phyloP scores from a whole-genome alignment of 2,329 filamentous ascomycete species.

The Diaporthe sp. region DNA sequence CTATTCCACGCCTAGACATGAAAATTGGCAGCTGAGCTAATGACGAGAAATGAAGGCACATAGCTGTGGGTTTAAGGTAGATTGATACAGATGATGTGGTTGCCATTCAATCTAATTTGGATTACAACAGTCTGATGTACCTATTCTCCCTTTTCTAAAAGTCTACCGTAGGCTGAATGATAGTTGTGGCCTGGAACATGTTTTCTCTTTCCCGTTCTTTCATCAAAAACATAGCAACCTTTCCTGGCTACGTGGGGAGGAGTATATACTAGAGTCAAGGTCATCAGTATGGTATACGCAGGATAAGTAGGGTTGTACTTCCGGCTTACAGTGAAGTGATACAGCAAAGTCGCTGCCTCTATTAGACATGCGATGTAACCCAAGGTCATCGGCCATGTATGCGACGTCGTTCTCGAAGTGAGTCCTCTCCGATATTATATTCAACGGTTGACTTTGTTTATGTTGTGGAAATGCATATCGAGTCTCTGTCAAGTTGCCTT shows the following conservation, averaged over 20 bases:
- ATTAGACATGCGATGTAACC: not conserved
- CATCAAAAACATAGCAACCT: not conserved
- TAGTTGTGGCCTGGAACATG: not conserved
- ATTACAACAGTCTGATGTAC: not conserved
- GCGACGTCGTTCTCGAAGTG: not conserved
- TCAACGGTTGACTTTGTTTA: not conserved
- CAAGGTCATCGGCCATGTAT: not conserved
- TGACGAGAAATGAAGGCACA: not conserved
- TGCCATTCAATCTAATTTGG: not conserved
- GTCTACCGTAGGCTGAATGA: not conserved
- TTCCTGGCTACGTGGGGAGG: not conserved
- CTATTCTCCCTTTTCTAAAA: not conserved
- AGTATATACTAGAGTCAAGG: not conserved
- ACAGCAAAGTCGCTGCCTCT: not conserved
- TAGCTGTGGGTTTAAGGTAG: not conserved
- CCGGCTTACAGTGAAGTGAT: not conserved
- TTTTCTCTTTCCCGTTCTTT: not conserved
- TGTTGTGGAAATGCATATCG: not conserved
- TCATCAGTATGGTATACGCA: not conserved
- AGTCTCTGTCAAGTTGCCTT: not conserved
- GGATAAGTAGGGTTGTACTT: not conserved
- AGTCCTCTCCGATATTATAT: not conserved
- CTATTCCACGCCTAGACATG: not conserved
- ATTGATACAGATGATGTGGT: not conserved
- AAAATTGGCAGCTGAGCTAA: not conserved